Percentiles rank a stretch among this genome's conserved stretches.
phyloP scores from a whole-genome alignment of 169 alveolate genomes.

The Eimeria praecox region DNA sequence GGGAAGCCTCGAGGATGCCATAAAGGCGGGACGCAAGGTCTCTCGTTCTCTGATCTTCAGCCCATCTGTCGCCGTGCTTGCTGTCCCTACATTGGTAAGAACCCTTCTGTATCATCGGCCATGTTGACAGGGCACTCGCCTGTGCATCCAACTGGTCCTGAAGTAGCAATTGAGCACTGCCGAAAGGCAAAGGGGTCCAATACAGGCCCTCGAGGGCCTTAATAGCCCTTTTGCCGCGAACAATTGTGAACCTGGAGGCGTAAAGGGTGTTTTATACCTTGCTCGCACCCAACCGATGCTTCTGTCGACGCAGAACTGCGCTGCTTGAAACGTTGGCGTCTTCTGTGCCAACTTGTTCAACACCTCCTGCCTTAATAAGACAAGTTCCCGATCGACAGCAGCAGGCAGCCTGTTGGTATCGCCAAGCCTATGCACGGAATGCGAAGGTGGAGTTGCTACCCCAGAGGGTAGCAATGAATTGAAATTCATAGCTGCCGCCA shows the following conservation, averaged over 20 bases:
- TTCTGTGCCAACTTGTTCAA: not conserved
- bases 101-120: not conserved
- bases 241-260: slow-evolving; percentile 2
- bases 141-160: not conserved
- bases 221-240: not conserved
- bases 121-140: not conserved
- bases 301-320: not conserved
- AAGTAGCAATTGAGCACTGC: not conserved
- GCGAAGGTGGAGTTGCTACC: not conserved
- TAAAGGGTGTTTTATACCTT: not conserved
- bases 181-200: not conserved
- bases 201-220: not conserved
- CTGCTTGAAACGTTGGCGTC: not conserved
- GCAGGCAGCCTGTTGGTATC: not conserved
- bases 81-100: not conserved
- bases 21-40: not conserved
- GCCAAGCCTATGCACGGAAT: not conserved
- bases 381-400: slow-evolving; percentile 7
- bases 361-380: not conserved
- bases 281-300: not conserved
- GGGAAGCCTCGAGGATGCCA: not conserved
- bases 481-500: not conserved
- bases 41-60: not conserved
- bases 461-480: not conserved
- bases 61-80: not conserved